Percentiles rank a stretch among this genome's conserved stretches.
Conservation (phyloP, 1,139 yeast genomes). For the Candida dubliniensis region DNA sequence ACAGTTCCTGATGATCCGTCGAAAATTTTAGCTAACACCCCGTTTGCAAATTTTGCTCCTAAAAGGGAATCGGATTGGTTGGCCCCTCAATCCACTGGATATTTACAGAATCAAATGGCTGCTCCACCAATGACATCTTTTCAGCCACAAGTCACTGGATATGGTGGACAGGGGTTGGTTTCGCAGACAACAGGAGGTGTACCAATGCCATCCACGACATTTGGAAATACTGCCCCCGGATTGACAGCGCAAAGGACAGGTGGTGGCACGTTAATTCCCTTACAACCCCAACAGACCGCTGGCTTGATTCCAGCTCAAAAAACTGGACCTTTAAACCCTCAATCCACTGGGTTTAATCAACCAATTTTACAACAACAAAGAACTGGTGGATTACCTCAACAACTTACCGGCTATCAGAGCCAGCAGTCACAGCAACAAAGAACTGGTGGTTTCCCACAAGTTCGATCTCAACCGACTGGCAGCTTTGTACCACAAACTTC, state of each 20-base stretch:
- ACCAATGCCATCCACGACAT: slow-evolving; percentile 27
- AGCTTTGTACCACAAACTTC: slow-evolving; percentile 36
- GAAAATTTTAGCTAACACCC: slow-evolving; percentile 45
- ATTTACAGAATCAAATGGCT: slow-evolving; percentile 12
- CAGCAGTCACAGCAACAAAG: slow-evolving; percentile 25
- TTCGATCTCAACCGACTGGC: slow-evolving; percentile 23
- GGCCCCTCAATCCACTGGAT: slow-evolving; percentile 18
- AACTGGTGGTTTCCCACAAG: slow-evolving; percentile 27
- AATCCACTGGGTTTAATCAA: slow-evolving; percentile 15
- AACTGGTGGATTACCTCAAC: slow-evolving; percentile 24
- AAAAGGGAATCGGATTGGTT: slow-evolving; percentile 23
- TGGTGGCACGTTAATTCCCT: slow-evolving; percentile 44
- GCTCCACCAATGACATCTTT: slow-evolving; percentile 14
- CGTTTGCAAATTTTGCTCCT: slow-evolving; percentile 37
- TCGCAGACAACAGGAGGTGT: slow-evolving; percentile 4
- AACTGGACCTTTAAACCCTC: slow-evolving; percentile 36
- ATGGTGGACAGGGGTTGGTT: slow-evolving; percentile 6
- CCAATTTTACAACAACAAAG: slow-evolving; percentile 41
- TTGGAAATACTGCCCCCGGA: slow-evolving; percentile 17
- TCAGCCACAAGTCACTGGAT: slow-evolving; percentile 19
- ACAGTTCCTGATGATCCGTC: slow-evolving; percentile 63
- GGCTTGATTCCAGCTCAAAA: slow-evolving; percentile 47
- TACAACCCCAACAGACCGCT: slow-evolving; percentile 51
- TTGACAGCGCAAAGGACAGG: slow-evolving; percentile 44
- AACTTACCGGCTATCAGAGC: slow-evolving; percentile 35